Base-by-base conservation (phyloP, 2,329 filamentous ascomycete genomes). In the Arthrobotrys conoides region DNA sequence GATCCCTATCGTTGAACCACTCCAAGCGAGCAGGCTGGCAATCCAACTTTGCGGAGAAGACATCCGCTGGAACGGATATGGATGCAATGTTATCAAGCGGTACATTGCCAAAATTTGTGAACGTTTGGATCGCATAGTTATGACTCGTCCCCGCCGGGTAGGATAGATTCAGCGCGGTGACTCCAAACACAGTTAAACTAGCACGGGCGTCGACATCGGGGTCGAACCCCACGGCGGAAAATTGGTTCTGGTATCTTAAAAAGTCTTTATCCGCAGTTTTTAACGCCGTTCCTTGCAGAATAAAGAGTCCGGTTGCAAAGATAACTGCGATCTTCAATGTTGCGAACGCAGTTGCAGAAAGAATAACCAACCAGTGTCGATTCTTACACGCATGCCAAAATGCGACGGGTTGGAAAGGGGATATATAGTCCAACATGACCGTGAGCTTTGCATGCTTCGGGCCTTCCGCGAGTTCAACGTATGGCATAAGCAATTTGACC, bases 391-490 rank as follows among this genome's bases (percentile, higher is more conserved):
- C 77, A 20, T 55, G 14, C 68, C 71, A 71, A 22, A 76, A 76
- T n/a, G 77, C 72, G 16, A 72, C 68, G 5, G 72, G 71, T 53
- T 80, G 71, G 48, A 80, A 76, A 3, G 77, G 77, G 6, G 77
- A 80, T n/a, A 80, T 80, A 46, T 80, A 80, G 46, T 80, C 77
- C 59, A 78, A 55, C 68, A 78, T 53, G 57, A 78, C 75, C 18
- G 75, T 72, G 6, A 78, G 48, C 16, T 78, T 78, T 18, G 75
- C 75, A 41, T 68, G 51, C 48, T 78, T 78, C 20, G 75, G 75
- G 10, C 75, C 75, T 9, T 65, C 46, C 8, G 75, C 75, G 48
- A 78, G 75, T 53, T 78, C 75, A 20, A 78, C 48, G 38, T 65
- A 78, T 33, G 75, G 75, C 75, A 78, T 78, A 16, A 78, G 46